Evolutionary conservation across 306 rosid genomes (phyloP), one percentile per base, ranked within the genome.

Genomic region (Astragalus membranaceus): DNA sequence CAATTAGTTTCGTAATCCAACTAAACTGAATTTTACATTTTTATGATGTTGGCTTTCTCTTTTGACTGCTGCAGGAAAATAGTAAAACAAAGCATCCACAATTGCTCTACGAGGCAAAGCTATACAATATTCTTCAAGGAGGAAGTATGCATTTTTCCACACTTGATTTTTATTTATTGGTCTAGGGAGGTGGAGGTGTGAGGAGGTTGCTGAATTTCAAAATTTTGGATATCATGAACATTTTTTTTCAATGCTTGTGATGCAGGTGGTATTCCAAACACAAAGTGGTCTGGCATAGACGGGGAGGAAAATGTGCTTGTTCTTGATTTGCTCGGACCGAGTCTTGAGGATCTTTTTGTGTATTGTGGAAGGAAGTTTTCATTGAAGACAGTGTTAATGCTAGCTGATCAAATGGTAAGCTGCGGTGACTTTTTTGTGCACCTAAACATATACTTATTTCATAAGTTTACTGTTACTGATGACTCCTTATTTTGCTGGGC

Each of bases 31-130:
- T 15, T 41, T 52, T 13, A 46, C 23, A 11, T 9, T 3, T n/a
- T 5, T 70, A 6, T 67, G 44, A 2, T 4, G 36, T 9, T 20
- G 3, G 6, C 46, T 37, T 10, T 1, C 8, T 11, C 14, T 57
- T 57, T 50, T 42, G n/a, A 7, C 6, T 78, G 55, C 78, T 64
- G 77, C 89, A 91, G 99, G 97, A 94, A 81, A 91, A 89, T 50
- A 83, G 75, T 55, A 87, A 89, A 81, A 91, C 99, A 7, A 91
- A 94, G 85, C 99, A 94, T 74, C 96, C 99, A 0, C 99, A 94
- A 39, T 69, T 88, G 41, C 91, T 89, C 44, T 94, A 88, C 14
- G 99, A 94, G 78, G 99, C 99, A 17, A 91, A 94, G 75, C 77
- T 94, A 50, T 91, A 94, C 52, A 75, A 80, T 58, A 80, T 86